Base-by-base conservation (phyloP, 305 asterid genomes). In the Stenogyne calaminthoides region DNA sequence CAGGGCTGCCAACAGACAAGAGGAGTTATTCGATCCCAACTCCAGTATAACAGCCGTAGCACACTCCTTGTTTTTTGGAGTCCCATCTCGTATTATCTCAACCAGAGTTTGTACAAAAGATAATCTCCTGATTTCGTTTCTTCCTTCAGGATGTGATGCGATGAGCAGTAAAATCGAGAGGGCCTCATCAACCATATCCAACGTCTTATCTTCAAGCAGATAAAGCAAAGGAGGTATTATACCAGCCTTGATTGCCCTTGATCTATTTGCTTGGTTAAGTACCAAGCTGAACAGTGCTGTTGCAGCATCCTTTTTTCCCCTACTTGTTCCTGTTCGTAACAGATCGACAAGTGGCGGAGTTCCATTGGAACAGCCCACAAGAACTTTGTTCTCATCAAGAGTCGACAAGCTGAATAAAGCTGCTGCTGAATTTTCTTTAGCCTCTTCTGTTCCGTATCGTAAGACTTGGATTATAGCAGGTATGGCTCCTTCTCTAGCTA, bases 341-440 rank as follows among this genome's bases (percentile, higher is more conserved):
- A 88, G 89, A 47, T 75, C 56, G 6, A 88, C 89, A 18, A 88
- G 80, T 25, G 89, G 89, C n/a, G 80, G 90, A 18, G 86, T 85
- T 15, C 96, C 98, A 7, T 85, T 73, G 62, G 82, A 77, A 27
- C 76, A 80, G 16, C 98, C 97, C 19, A 92, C 79, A 6, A 66
- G 78, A 19, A 76, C 87, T 77, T 90, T 92, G 79, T 92, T 92
- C 71, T 88, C 97, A 20, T 90, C 97, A 18, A 90, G 87, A 77
- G 83, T 80, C 5, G 97, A 92, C 69, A 92, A 70, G 74, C 98
- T 90, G 82, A 88, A 92, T 15, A 92, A 77, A 3, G 98, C 88
- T 36, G 98, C 97, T 1, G 98, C 98, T 5, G 98, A 90, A 20
- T 92, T 92, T 79, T 90, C 97, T 75, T 83, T 85, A 19, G 97